Percentiles rank a stretch among this genome's conserved stretches.
These are phyloP conservation scores for Vigna angularis DNA, from an alignment of 306 rosid genomes.

Conservation along the genomic window DNA sequence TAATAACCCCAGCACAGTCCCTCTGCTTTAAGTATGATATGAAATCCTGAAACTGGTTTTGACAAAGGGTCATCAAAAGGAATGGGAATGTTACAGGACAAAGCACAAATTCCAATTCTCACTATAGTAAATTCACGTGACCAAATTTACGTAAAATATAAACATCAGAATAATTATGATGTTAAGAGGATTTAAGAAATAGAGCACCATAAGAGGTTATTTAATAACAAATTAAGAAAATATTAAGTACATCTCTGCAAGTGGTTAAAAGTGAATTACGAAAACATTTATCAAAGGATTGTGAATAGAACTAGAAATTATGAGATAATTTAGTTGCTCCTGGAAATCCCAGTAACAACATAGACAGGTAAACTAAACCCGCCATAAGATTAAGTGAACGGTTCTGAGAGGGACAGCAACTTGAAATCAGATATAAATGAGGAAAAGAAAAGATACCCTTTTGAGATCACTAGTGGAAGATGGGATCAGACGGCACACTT, in stretches of 20 bases:
- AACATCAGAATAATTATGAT: conserved; percentile 31
- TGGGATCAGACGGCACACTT: conserved; percentile 85
- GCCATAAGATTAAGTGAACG: not conserved
- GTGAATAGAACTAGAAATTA: conserved; percentile 20
- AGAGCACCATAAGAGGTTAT: not conserved
- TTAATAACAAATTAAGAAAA: conserved; percentile 1
- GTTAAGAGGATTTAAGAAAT: conserved; percentile 23
- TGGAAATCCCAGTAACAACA: not conserved
- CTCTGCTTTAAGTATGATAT: conserved; percentile 91
- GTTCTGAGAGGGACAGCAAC: not conserved
- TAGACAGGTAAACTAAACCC: conserved; percentile 8
- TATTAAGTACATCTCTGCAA: conserved; percentile 21
- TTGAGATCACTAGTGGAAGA: conserved; percentile 69
- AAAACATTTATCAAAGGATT: conserved; percentile 15
- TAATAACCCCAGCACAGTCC: conserved; percentile 96
- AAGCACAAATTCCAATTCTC: conserved; percentile 13
- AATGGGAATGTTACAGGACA: conserved; percentile 5
- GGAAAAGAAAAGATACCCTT: conserved; percentile 68
- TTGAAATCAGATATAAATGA: conserved; percentile 32
- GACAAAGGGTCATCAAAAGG: conserved; percentile 36
- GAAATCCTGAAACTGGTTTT: conserved; percentile 93
- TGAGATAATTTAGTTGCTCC: conserved; percentile 28
- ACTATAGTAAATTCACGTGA: not conserved
- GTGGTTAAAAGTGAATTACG: conserved; percentile 20
- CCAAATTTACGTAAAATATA: not conserved